Evolutionary conservation across 306 rosid genomes (phyloP).

Genomic region (Abrus precatorius): DNA sequence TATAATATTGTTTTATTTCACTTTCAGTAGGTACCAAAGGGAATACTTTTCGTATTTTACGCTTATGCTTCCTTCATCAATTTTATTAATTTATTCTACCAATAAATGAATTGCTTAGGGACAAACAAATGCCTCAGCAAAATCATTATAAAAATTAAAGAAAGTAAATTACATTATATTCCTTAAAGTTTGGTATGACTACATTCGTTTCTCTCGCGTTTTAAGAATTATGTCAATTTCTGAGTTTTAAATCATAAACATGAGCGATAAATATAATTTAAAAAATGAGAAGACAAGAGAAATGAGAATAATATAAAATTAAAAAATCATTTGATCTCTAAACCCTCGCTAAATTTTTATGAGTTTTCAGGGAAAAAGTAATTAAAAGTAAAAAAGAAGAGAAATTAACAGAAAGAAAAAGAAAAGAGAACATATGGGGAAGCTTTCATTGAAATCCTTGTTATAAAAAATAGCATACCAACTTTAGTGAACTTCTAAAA

Average conservation of each 20-base stretch:
- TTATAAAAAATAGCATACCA: background rate
- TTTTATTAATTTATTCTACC: constrained; percentile 23
- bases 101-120: constrained; percentile 10
- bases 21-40: constrained; percentile 25
- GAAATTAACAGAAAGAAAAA: background rate
- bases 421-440: background rate
- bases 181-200: background rate
- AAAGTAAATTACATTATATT: background rate
- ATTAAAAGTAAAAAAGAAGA: background rate
- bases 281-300: background rate
- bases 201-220: background rate
- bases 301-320: background rate
- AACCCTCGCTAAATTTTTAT: background rate
- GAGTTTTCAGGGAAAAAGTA: background rate
- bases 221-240: background rate
- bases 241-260: background rate
- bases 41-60: constrained; percentile 21
- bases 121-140: background rate
- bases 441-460: no score
- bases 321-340: background rate
- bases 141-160: background rate
- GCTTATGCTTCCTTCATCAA: constrained; percentile 13
- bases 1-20: constrained; percentile 31
- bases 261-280: background rate
- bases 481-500: constrained; percentile 20